phyloP scores from a whole-genome alignment of 2,329 filamentous ascomycete genomes.

The Leptodontidium sp. region DNA sequence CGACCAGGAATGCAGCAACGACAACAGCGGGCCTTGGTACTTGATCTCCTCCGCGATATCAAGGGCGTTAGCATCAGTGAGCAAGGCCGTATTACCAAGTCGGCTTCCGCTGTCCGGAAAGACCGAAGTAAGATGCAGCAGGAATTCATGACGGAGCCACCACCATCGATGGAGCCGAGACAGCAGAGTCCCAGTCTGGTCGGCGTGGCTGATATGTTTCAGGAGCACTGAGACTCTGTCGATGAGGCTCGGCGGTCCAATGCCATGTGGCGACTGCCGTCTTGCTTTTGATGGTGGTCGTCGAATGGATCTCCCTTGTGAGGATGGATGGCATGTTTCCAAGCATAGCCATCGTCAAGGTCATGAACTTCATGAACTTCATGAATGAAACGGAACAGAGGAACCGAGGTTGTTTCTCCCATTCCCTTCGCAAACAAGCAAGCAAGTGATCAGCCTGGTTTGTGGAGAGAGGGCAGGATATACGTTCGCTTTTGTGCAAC shows the following conservation, averaged over 20 bases:
- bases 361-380: too few relatives aligned
- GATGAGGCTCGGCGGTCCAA: neutral
- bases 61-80: constrained; percentile 93
- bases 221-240: constrained; percentile 22
- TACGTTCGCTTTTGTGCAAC: constrained; percentile 2
- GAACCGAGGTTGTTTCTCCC: constrained; percentile 7
- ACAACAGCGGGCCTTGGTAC: constrained; percentile 79
- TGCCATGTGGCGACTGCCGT: neutral
- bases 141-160: constrained; percentile 66
- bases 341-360: neutral
- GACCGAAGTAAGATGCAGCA: constrained; percentile 68
- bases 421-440: neutral
- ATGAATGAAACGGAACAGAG: neutral
- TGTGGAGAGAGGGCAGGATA: too few relatives aligned
- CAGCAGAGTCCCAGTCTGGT: constrained; percentile 42
- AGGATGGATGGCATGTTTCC: neutral
- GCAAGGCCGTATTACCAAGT: constrained; percentile 81
- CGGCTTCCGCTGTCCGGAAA: constrained; percentile 53
- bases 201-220: constrained; percentile 46
- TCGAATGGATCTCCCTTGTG: neutral
- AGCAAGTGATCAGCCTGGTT: neutral
- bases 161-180: constrained; percentile 27
- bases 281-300: neutral
- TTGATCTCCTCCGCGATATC: constrained; percentile 86
- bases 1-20: constrained; percentile 69